phyloP scores from a whole-genome alignment of 352 stramenopile genomes.

The Globisporangium carolinianum region DNA sequence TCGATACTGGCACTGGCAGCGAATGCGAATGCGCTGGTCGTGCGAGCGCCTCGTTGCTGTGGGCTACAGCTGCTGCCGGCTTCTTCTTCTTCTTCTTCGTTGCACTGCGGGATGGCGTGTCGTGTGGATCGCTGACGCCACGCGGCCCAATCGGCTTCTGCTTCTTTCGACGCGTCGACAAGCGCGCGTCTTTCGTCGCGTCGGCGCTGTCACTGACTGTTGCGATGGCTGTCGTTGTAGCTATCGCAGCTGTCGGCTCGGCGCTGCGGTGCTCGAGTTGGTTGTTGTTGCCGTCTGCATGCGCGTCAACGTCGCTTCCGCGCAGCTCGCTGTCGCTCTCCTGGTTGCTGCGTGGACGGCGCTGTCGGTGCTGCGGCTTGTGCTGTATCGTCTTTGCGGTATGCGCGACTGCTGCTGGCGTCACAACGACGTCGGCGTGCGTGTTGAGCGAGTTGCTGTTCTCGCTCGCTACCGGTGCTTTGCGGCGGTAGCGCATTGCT shows the following conservation, averaged over 20 bases:
- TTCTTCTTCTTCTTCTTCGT: constrained; percentile 3
- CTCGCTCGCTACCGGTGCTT: constrained; percentile 22
- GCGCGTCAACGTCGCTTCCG: neutral
- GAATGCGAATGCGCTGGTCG: neutral
- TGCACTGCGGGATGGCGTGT: neutral
- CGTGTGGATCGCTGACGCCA: neutral
- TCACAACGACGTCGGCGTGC: neutral
- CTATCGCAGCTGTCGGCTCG: neutral
- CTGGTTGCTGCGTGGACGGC: constrained; percentile 1
- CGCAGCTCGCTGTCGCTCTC: neutral
- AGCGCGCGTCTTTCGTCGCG: neutral
- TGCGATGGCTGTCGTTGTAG: neutral
- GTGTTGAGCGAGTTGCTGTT: constrained; percentile 13
- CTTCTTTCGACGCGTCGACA: constrained; percentile 19
- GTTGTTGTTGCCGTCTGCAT: neutral
- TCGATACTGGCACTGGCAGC: too few relatives aligned
- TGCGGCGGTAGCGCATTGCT: constrained; percentile 46
- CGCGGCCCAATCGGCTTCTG: constrained; percentile 6
- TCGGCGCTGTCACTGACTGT: neutral
- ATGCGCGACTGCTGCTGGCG: constrained; percentile 1
- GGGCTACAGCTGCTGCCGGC: neutral
- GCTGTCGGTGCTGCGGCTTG: constrained; percentile 4
- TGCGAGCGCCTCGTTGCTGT: neutral
- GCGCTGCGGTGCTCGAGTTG: constrained; percentile 5
- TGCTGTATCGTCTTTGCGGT: constrained; percentile 5